Base-by-base conservation (phyloP, 257 asterid genomes). In the Penstemon barbatus region DNA sequence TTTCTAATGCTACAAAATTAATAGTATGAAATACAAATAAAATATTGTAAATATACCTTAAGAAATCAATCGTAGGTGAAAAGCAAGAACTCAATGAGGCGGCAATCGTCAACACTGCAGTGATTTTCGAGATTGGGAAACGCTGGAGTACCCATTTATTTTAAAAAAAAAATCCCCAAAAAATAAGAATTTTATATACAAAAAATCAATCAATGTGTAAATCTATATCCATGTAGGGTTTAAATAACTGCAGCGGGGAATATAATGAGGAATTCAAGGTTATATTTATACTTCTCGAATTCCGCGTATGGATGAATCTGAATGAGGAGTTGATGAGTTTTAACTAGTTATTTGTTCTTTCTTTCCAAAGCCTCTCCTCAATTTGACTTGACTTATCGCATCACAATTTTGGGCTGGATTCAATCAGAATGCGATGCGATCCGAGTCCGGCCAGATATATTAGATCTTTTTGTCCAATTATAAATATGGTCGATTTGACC, bases 51-150 rank as follows among this genome's bases (percentile, higher is more conserved):
- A 25, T 25, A 25, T 25, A 90, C 98, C 96, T 67, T 72, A 46
- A 81, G 72, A 84, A 97, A 88, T 65, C 89, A 90, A 85, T 90
- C 98, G 83, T 95, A 90, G 74, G 96, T 90, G 77, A 90, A 90
- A 36, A 97, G 98, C 82, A 92, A 73, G 85, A 92, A 92, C 81
- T 92, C 97, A 64, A 90, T 85, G 79, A 75, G 97, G 71, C 88
- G 86, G 75, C 97, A 92, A 83, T 90, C 95, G 33, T 76, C 87
- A 69, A 85, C 89, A 83, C 80, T 82, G 84, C 98, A 93, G 78
- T 90, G 98, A 57, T 88, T 82, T 54, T 95, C 98, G 19, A 93
- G 90, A 85, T 90, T 79, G 4, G 98, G 92, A 67, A 90, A 83
- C 15, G 80, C 96, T 48, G 96, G 98, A 36, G 99, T 94, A 58